These are phyloP conservation scores for Alternaria dauci DNA, from an alignment of 2,329 filamentous ascomycete species.

Conservation along the genomic window DNA sequence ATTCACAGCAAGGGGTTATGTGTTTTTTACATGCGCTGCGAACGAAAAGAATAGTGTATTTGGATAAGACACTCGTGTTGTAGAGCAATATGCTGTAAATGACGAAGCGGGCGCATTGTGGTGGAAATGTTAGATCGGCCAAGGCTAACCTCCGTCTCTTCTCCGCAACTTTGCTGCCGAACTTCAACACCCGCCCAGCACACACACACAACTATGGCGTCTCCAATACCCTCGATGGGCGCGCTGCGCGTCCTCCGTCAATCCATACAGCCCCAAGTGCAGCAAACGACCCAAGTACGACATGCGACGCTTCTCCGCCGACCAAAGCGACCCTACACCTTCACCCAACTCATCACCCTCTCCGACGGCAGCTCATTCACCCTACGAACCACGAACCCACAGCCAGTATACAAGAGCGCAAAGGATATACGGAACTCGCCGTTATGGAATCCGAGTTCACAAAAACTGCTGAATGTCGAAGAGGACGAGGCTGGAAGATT, in stretches of 20 bases:
- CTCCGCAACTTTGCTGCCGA: conserved; percentile 35
- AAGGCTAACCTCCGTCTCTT: conserved; percentile 23
- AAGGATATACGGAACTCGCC: conserved; percentile 92
- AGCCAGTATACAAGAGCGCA: conserved; percentile 66
- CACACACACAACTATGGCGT: conserved; percentile 34
- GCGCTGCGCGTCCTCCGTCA: conserved; percentile 44
- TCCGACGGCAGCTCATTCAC: conserved; percentile 89
- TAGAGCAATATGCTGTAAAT: conserved; percentile 7
- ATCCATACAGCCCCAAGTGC: conserved; percentile 32
- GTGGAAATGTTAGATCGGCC: conserved; percentile 28
- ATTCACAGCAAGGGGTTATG: neutral
- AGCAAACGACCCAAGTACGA: conserved; percentile 65
- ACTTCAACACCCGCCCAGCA: conserved; percentile 12
- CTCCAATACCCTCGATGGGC: conserved; percentile 43
- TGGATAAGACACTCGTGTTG: neutral
- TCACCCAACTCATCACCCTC: conserved; percentile 95
- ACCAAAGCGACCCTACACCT: conserved; percentile 91
- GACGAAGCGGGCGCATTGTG: conserved; percentile 11
- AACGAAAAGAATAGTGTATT: neutral
- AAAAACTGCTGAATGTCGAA: conserved; percentile 85
- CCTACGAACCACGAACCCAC: conserved; percentile 77
- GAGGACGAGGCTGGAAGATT: conserved; percentile 93
- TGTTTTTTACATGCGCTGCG: neutral
- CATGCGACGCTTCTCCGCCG: conserved; percentile 86
- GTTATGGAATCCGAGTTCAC: conserved; percentile 87